These are phyloP conservation scores for Xanthoconium stramineum DNA, from an alignment of 768 basidiomycete species.

Conservation along the genomic window DNA sequence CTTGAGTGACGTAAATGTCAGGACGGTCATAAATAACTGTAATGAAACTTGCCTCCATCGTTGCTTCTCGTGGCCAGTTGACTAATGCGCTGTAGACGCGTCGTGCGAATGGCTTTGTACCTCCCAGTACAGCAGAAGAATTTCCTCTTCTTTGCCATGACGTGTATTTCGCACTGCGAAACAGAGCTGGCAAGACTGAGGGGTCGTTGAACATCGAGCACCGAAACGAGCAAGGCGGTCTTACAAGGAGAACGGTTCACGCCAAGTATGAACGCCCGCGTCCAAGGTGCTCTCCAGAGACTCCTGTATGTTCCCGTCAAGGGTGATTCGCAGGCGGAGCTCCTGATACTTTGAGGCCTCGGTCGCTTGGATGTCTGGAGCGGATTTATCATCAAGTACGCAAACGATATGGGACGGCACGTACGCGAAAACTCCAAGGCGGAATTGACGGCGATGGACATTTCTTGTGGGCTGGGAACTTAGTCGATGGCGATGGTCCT, in stretches of 20 bases:
- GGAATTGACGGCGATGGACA: slow-evolving; percentile 17
- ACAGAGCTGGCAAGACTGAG: slow-evolving; percentile 16
- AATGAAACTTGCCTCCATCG: slow-evolving; percentile 30
- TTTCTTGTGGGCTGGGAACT: slow-evolving; percentile 7
- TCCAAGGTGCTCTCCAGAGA: slow-evolving; percentile 27
- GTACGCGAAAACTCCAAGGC: slow-evolving; percentile 26
- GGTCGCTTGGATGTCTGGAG: slow-evolving; percentile 21
- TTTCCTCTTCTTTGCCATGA: slow-evolving; percentile 26
- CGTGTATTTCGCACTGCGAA: slow-evolving; percentile 28
- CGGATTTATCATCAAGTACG: neutral
- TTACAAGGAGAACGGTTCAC: slow-evolving; percentile 30
- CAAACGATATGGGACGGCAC: neutral
- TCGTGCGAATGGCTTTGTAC: slow-evolving; percentile 29
- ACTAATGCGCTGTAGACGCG: slow-evolving; percentile 23
- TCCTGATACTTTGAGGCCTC: slow-evolving; percentile 23
- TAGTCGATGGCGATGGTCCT: slow-evolving; percentile 11
- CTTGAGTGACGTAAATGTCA: slow-evolving; percentile 30
- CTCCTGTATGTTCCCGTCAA: slow-evolving; percentile 29
- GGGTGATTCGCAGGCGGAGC: slow-evolving; percentile 24
- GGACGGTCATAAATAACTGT: slow-evolving; percentile 26
- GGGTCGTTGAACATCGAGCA: slow-evolving; percentile 8
- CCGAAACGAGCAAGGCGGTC: neutral
- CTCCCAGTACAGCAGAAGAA: slow-evolving; percentile 27
- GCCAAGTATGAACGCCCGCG: slow-evolving; percentile 27
- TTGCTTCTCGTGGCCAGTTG: slow-evolving; percentile 26